These are phyloP conservation scores for Candida buenavistaensis DNA, from an alignment of 1,139 yeast genomes.

Conservation along the genomic window DNA sequence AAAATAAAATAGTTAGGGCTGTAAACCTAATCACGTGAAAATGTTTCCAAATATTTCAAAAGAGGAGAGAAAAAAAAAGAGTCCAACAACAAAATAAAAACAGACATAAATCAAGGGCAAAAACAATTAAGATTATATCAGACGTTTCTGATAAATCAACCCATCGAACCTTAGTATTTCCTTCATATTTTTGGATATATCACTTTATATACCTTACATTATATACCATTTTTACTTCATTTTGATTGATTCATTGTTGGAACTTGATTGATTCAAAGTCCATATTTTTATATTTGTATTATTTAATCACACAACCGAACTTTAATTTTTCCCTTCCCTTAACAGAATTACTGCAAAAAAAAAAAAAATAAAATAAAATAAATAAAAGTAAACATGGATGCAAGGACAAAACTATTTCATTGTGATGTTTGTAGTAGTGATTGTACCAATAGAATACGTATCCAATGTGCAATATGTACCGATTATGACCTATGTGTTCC, in stretches of 20 bases:
- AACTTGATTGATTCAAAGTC: slow-evolving; percentile 13
- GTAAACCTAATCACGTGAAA: background rate
- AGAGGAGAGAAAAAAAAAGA: slow-evolving; percentile 1
- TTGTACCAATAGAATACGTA: slow-evolving; percentile 87
- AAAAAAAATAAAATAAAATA: slow-evolving; percentile 1
- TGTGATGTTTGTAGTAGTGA: slow-evolving; percentile 96
- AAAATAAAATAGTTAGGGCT: background rate
- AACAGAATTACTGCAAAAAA: slow-evolving; percentile 10
- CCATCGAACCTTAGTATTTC: background rate
- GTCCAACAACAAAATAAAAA: too few species aligned
- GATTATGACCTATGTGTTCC: slow-evolving; percentile 97
- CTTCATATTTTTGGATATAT: slow-evolving; percentile 1
- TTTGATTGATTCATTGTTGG: slow-evolving; percentile 17
- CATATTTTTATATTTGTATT: slow-evolving; percentile 1
- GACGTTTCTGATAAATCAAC: background rate
- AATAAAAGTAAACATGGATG: slow-evolving; percentile 20
- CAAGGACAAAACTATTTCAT: slow-evolving; percentile 60
- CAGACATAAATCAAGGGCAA: too few species aligned
- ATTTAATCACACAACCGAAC: slow-evolving; percentile 1
- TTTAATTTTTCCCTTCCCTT: slow-evolving; percentile 1
- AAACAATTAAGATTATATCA: too few species aligned
- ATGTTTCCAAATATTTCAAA: background rate
- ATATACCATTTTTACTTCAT: slow-evolving; percentile 12
- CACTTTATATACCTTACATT: slow-evolving; percentile 7
- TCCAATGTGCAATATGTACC: slow-evolving; percentile 86